A percentile compares a stretch with the other conserved stretches of the same genome.
Evolutionary conservation across 495 filamentous ascomycete genomes (phyloP).

Genomic region (Penicillium maclennaniae): DNA sequence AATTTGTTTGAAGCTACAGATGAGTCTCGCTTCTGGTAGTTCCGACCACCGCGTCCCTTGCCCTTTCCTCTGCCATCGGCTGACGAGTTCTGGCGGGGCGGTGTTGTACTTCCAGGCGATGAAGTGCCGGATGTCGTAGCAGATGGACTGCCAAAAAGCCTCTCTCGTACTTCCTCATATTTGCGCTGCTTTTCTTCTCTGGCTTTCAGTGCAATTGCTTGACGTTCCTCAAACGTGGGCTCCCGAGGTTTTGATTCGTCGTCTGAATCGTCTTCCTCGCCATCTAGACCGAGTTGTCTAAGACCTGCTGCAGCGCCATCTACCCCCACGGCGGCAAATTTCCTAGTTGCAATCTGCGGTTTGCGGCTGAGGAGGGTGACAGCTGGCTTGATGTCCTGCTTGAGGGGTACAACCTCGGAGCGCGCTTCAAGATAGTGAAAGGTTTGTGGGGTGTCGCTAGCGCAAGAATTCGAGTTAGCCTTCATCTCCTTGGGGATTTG

Average conservation of each 20-base stretch:
- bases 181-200: slow-evolving; percentile 82
- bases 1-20: slow-evolving; percentile 43
- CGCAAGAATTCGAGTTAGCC: slow-evolving; percentile 1
- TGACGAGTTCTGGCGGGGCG: slow-evolving; percentile 47
- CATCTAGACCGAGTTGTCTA: slow-evolving; percentile 47
- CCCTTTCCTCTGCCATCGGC: slow-evolving; percentile 38
- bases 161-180: slow-evolving; percentile 79
- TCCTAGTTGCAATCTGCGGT: slow-evolving; percentile 49
- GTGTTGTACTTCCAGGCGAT: slow-evolving; percentile 59
- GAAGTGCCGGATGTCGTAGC: slow-evolving; percentile 48
- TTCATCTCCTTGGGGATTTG: background rate
- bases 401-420: slow-evolving; percentile 59
- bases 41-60: slow-evolving; percentile 35
- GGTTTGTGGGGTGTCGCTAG: slow-evolving; percentile 58
- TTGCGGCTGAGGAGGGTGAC: slow-evolving; percentile 83
- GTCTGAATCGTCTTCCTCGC: slow-evolving; percentile 64
- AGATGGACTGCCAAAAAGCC: slow-evolving; percentile 68
- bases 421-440: slow-evolving; percentile 69
- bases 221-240: slow-evolving; percentile 66
- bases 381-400: slow-evolving; percentile 77
- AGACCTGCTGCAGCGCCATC: slow-evolving; percentile 57
- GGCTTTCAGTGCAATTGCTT: slow-evolving; percentile 67
- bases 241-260: slow-evolving; percentile 55
- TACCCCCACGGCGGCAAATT: slow-evolving; percentile 19
- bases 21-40: slow-evolving; percentile 43